A percentile compares a stretch with the other conserved stretches of the same genome.
Evolutionary conservation across 2,329 filamentous ascomycete species (phyloP).

Genomic region (Xylaria sp.): DNA sequence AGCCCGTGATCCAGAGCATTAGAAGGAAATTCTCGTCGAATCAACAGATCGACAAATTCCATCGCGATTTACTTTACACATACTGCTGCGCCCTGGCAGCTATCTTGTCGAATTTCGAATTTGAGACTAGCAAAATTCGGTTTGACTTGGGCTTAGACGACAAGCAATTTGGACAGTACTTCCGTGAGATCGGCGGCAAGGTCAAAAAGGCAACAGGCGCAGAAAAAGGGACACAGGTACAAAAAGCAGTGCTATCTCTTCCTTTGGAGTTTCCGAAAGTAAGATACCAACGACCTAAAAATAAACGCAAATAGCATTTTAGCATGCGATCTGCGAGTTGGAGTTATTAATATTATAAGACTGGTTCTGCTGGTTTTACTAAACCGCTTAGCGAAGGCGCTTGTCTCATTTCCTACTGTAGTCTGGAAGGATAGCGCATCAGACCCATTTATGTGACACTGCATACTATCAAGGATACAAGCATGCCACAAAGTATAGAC

Average conservation of each 20-base stretch:
- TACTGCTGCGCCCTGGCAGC: conserved; percentile 78
- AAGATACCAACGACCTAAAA: conserved; percentile 45
- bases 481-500: conserved; percentile 5
- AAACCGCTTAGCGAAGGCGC: conserved; percentile 8
- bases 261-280: conserved; percentile 85
- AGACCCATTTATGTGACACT: not conserved
- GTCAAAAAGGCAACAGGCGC: conserved; percentile 71
- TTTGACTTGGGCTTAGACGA: conserved; percentile 79
- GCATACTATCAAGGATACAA: not conserved
- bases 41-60: conserved; percentile 75
- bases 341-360: not conserved
- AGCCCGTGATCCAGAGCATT: conserved; percentile 73
- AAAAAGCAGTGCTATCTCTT: conserved; percentile 77
- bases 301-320: not conserved
- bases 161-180: conserved; percentile 77
- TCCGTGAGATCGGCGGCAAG: conserved; percentile 78
- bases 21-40: conserved; percentile 75
- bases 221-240: conserved; percentile 64
- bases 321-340: not conserved
- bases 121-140: conserved; percentile 75
- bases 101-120: conserved; percentile 78
- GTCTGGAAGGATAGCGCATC: not conserved
- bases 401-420: not conserved
- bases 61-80: conserved; percentile 76
- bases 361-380: not conserved